Evolutionary conservation across 352 stramenopile species (phyloP).

Genomic region (Phytophthora ohioensis): DNA sequence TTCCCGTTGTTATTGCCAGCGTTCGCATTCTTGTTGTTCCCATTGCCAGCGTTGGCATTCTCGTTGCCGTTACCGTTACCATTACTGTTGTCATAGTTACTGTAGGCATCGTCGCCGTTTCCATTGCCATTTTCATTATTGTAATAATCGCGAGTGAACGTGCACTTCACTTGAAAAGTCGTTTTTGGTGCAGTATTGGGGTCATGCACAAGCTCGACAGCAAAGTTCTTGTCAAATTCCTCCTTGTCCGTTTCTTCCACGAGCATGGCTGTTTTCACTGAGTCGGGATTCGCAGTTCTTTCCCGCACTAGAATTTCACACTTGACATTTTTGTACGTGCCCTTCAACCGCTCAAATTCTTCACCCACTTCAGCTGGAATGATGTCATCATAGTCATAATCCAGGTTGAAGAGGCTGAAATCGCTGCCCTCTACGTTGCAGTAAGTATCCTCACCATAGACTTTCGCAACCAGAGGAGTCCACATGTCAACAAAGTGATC

Average conservation of each 20-base stretch:
- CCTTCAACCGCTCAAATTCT: no score
- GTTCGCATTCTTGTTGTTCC: no score
- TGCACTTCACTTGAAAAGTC: conserved; percentile 44
- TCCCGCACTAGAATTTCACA: conserved; percentile 12
- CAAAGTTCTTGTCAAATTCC: conserved; percentile 34
- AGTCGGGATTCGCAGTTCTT: no score
- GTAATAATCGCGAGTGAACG: conserved; percentile 36
- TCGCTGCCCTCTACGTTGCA: conserved; percentile 34
- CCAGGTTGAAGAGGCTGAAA: conserved; percentile 28
- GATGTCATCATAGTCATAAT: conserved; percentile 11
- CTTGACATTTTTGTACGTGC: conserved; percentile 1
- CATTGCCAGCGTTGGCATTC: no score
- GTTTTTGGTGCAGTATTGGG: conserved; percentile 46
- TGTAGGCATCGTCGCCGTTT: not conserved
- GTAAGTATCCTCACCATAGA: not conserved
- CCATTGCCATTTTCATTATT: not conserved
- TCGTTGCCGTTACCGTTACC: not conserved
- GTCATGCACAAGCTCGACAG: conserved; percentile 56
- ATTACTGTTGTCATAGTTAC: not conserved
- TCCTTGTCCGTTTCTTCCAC: no score
- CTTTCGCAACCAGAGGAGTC: not conserved
- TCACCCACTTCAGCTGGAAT: no score
- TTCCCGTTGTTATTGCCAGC: no score
- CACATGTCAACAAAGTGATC: conserved; percentile 14
- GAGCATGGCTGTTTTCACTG: no score